Conservation (phyloP, 2,329 filamentous ascomycete species). For the Ceratocystis smalleyi region DNA sequence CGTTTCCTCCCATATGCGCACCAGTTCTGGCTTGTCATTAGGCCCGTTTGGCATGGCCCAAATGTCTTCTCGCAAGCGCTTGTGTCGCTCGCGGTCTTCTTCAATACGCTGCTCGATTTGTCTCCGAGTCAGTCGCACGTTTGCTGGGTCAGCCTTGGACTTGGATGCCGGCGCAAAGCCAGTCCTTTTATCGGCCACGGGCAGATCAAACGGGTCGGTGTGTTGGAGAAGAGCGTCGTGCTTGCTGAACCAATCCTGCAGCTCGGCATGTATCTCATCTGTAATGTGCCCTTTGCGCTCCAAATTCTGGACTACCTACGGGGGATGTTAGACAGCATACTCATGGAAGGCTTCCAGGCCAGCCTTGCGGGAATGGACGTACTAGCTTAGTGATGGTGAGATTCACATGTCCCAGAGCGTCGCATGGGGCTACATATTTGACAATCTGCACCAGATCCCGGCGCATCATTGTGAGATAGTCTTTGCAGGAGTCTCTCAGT, state of each 20-base stretch:
- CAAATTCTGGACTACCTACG: conserved; percentile 51
- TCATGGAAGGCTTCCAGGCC: not conserved
- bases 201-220: conserved; percentile 7
- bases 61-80: conserved; percentile 76
- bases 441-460: conserved; percentile 83
- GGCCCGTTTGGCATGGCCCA: conserved; percentile 64
- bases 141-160: conserved; percentile 20
- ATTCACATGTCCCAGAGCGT: conserved; percentile 80
- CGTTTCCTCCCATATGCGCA: conserved; percentile 70
- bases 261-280: conserved; percentile 58
- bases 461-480: conserved; percentile 89
- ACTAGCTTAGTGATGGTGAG: conserved; percentile 83
- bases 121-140: conserved; percentile 50
- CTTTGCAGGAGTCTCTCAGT: conserved; percentile 25
- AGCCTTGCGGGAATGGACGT: conserved; percentile 19
- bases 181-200: not conserved
- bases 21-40: conserved; percentile 50
- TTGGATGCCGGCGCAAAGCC: conserved; percentile 21
- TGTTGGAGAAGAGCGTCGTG: conserved; percentile 42
- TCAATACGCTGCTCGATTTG: conserved; percentile 94
- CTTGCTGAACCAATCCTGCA: conserved; percentile 69
- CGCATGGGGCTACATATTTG: conserved; percentile 75
- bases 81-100: conserved; percentile 89
- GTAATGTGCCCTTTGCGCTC: conserved; percentile 57
- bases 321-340: not conserved